Percentiles rank a stretch among this genome's conserved stretches.
Evolutionary conservation across 1,139 yeast genomes (phyloP).

Genomic region (Spencermartinsiella ligniputridi): DNA sequence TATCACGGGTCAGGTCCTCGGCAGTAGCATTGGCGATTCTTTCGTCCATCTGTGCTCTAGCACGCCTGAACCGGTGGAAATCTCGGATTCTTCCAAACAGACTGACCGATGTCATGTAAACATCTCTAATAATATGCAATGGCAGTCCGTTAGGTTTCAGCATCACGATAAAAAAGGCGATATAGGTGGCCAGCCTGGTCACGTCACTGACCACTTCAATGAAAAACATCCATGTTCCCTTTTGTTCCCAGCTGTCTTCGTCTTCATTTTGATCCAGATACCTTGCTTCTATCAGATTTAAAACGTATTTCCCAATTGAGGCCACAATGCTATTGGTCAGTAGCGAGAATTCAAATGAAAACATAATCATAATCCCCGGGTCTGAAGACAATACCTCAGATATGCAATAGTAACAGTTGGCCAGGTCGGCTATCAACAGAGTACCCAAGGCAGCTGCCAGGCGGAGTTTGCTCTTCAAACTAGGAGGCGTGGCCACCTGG

Average conservation of each 20-base stretch:
- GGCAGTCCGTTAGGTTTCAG: conserved; percentile 53
- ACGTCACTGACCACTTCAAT: conserved; percentile 49
- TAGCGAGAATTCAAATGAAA: conserved; percentile 75
- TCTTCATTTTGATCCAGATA: conserved; percentile 46
- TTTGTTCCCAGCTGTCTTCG: conserved; percentile 69
- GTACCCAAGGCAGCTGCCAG: conserved; percentile 39
- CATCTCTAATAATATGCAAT: conserved; percentile 61
- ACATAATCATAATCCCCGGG: conserved; percentile 47
- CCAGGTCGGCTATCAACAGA: conserved; percentile 48
- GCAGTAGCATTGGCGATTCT: conserved; percentile 54
- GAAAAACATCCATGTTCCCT: conserved; percentile 55
- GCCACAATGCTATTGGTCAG: conserved; percentile 54
- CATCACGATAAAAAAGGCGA: conserved; percentile 48
- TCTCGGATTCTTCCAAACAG: conserved; percentile 49
- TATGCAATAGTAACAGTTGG: conserved; percentile 52
- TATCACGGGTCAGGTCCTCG: conserved; percentile 57
- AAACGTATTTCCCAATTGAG: conserved; percentile 44
- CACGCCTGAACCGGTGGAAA: conserved; percentile 52
- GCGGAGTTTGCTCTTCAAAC: conserved; percentile 34
- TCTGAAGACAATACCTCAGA: conserved; percentile 47
- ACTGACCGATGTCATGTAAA: conserved; percentile 50
- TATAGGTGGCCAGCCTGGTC: conserved; percentile 41
- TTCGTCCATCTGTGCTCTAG: conserved; percentile 61
- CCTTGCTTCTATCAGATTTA: conserved; percentile 56
- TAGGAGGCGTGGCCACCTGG: conserved; percentile 27